phyloP scores from a whole-genome alignment of 768 basidiomycete genomes.

The Kwoniella mangroviensis region DNA sequence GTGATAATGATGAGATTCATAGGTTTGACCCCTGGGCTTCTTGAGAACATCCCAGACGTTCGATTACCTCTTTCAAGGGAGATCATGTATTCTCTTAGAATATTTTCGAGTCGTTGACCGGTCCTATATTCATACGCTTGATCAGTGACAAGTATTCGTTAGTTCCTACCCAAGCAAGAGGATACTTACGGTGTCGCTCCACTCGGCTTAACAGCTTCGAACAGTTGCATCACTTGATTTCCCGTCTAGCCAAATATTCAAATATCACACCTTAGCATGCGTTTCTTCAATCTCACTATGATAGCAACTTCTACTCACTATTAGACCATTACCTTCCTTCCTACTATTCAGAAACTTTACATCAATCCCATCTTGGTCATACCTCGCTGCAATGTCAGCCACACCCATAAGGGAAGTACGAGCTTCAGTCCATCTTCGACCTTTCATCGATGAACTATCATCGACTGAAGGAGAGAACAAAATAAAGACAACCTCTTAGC shows the following conservation, averaged over 20 bases:
- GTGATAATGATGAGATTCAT: slow-evolving; percentile 50
- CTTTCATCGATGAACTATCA: slow-evolving; percentile 47
- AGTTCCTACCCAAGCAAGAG: not conserved
- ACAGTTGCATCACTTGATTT: slow-evolving; percentile 45
- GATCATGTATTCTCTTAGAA: slow-evolving; percentile 47
- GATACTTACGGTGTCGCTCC: slow-evolving; percentile 48
- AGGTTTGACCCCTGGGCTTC: slow-evolving; percentile 39
- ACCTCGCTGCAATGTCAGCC: slow-evolving; percentile 41
- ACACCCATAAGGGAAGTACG: slow-evolving; percentile 40
- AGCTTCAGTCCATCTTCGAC: slow-evolving; percentile 45
- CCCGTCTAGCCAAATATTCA: slow-evolving; percentile 7
- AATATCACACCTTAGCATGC: too few species aligned
- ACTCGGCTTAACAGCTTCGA: slow-evolving; percentile 43
- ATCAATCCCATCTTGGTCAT: slow-evolving; percentile 44
- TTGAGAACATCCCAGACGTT: slow-evolving; percentile 2
- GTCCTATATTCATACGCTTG: slow-evolving; percentile 6
- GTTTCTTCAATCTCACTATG: too few species aligned
- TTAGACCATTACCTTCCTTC: slow-evolving; percentile 44
- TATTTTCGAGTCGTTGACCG: slow-evolving; percentile 40
- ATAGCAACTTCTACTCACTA: slow-evolving; percentile 21
- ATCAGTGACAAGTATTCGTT: too few species aligned
- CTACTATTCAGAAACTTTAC: slow-evolving; percentile 51
- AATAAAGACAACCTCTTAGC: too few species aligned
- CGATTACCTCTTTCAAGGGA: slow-evolving; percentile 31
- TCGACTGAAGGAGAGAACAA: slow-evolving; percentile 23